Evolutionary conservation across 2,329 filamentous ascomycete genomes (phyloP).

Genomic region (Trichoderma koningiopsis): DNA sequence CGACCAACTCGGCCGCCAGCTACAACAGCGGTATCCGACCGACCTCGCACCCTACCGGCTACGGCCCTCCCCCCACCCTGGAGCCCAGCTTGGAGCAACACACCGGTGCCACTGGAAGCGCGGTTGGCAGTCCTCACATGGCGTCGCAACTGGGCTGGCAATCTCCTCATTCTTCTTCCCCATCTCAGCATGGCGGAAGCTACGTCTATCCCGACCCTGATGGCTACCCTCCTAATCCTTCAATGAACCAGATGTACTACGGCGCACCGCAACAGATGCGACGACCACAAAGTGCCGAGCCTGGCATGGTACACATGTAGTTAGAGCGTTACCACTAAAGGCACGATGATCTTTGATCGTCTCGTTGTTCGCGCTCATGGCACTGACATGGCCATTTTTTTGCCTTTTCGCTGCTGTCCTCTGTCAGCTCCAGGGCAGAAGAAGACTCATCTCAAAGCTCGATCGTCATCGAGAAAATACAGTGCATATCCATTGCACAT

Average conservation of each 20-base stretch:
- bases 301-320: conserved; percentile 50
- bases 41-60: conserved; percentile 83
- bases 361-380: neutral
- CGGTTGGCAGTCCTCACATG: conserved; percentile 86
- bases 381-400: conserved; percentile 28
- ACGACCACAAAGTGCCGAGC: conserved; percentile 74
- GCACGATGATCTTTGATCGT: conserved; percentile 1
- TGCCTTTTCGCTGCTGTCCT: neutral
- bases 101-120: conserved; percentile 67
- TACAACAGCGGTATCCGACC: conserved; percentile 59
- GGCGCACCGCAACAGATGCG: conserved; percentile 65
- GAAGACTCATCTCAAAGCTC: neutral
- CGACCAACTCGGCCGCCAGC: conserved; percentile 63
- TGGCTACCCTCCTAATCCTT: conserved; percentile 59
- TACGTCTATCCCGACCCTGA: conserved; percentile 87
- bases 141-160: conserved; percentile 74
- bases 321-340: conserved; percentile 27
- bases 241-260: conserved; percentile 73
- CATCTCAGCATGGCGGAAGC: conserved; percentile 65
- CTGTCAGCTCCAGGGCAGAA: neutral
- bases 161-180: conserved; percentile 74
- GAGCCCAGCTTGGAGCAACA: conserved; percentile 83
- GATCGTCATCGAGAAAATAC: neutral
- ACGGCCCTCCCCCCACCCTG: conserved; percentile 80
- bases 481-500: neutral